Evolutionary conservation across 2,329 filamentous ascomycete genomes (phyloP).

Genomic region (Alternaria sp.): DNA sequence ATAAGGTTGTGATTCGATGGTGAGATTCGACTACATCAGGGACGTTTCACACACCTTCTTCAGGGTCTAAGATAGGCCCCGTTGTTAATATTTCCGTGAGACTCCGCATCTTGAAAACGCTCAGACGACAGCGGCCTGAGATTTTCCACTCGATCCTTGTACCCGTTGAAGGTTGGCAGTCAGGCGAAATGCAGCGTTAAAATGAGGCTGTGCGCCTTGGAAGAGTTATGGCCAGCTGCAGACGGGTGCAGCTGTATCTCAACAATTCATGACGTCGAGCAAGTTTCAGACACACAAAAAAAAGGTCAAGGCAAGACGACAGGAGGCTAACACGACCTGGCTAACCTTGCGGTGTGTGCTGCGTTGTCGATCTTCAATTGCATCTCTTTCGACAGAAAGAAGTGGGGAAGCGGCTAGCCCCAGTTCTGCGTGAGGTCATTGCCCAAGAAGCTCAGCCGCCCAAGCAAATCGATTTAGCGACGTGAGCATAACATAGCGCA

Average conservation of each 20-base stretch:
- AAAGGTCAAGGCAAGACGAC: not conserved
- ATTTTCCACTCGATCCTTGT: conserved; percentile 12
- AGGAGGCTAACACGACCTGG: conserved; percentile 3
- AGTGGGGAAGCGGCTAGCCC: conserved; percentile 17
- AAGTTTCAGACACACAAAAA: not conserved
- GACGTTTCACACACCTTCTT: conserved; percentile 62
- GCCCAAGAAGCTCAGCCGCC: conserved; percentile 25
- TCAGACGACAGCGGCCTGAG: conserved; percentile 14
- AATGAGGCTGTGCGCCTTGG: conserved; percentile 15
- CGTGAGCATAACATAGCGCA: conserved; percentile 19
- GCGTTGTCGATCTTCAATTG: conserved; percentile 18
- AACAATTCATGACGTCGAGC: not conserved
- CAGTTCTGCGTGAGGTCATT: conserved; percentile 32
- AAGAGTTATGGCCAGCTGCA: conserved; percentile 9
- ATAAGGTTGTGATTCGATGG: conserved; percentile 24
- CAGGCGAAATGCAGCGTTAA: conserved; percentile 2
- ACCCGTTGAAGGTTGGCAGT: conserved; percentile 11
- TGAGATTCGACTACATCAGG: not conserved
- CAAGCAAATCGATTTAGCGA: conserved; percentile 22
- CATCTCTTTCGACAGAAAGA: conserved; percentile 7
- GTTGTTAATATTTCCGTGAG: conserved; percentile 51
- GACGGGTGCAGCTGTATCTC: not conserved
- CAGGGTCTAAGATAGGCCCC: conserved; percentile 63
- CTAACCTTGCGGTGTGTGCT: conserved; percentile 6
- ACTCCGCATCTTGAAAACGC: conserved; percentile 27